Evolutionary conservation across 139 green algal species (phyloP), one percentile per base, ranked within the genome.

Genomic region (Chlorella vulgaris): DNA sequence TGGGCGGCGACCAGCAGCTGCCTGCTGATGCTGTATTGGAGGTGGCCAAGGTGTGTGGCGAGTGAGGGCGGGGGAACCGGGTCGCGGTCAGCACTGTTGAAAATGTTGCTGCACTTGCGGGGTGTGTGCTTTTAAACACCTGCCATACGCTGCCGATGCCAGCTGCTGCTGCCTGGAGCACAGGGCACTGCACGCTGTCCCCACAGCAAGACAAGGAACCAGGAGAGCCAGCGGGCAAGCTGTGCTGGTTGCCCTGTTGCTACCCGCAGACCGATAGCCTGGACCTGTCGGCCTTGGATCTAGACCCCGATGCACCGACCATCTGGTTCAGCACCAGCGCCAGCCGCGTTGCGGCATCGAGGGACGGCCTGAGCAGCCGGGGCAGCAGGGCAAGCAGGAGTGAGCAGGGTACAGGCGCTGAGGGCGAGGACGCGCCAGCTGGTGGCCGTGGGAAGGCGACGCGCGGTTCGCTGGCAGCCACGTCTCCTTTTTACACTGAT

Each of bases 311-410:
- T n/a, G 39, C 81, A 0, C 71, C 71, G 18, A 33, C 33, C 66
- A 86, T 86, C 42, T 81, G 71, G 71, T 80, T 86, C 81, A 67
- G 42, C 39, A 35, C 40, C 13, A n/a, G 10, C 28, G 62, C 26
- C 60, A 81, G 58, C 74, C 15, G 55, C 55, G 15, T 10, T 24
- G 47, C 47, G 47, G 47, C 47, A 58, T 10, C 47, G 13, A 15
- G 47, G 15, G 13, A 58, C 15, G 47, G 47, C 13, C 47, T 58
- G 47, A 58, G 47, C 15, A 58, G 47, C 47, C 10, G 47, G 15
- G 47, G 47, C 55, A 65, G 55, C 21, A 28, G 55, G 55, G 18
- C 55, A 65, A 21, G 18, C 55, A 65, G 55, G 5, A 28, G 47
- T 24, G 47, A 10, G 10, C 33, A 26, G 6, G 33, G 21, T 42